A percentile compares a stretch with the other conserved stretches of the same genome.
phyloP scores from a whole-genome alignment of 306 rosid genomes.

The Begonia masoniana region DNA sequence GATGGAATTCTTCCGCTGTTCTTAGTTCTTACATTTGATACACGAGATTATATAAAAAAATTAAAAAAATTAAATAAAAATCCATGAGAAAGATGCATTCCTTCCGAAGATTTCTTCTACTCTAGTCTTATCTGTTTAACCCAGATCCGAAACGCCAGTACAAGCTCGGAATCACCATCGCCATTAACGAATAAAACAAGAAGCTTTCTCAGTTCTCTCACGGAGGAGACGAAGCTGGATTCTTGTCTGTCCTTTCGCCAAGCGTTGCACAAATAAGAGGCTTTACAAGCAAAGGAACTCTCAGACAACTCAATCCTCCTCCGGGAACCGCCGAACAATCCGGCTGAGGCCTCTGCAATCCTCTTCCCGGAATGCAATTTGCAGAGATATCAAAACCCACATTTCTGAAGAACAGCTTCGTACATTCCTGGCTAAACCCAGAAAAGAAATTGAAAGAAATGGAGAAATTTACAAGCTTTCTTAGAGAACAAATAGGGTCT shows the following conservation, averaged over 20 bases:
- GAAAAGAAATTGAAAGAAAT: constrained; percentile 92
- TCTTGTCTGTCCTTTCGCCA: constrained; percentile 1
- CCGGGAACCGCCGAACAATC: constrained; percentile 80
- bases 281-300: constrained; percentile 54
- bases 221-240: too few relatives aligned
- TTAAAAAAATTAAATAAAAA: too few relatives aligned
- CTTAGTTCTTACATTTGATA: too few relatives aligned
- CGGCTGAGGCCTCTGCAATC: constrained; percentile 80
- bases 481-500: constrained; percentile 59
- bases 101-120: too few relatives aligned
- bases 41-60: too few relatives aligned
- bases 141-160: too few relatives aligned
- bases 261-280: constrained; percentile 61
- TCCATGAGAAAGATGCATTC: too few relatives aligned
- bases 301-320: constrained; percentile 61
- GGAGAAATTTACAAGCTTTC: constrained; percentile 56
- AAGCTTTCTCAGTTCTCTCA: too few relatives aligned
- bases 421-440: constrained; percentile 78
- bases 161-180: too few relatives aligned
- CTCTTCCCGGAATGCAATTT: constrained; percentile 79
- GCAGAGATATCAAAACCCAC: constrained; percentile 76
- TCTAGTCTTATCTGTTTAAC: too few relatives aligned
- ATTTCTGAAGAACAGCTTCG: constrained; percentile 38
- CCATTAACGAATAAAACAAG: too few relatives aligned
- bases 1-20: too few relatives aligned